Base-by-base conservation (phyloP, 106 monocot genomes). In the Dendrobium chrysotoxum region DNA sequence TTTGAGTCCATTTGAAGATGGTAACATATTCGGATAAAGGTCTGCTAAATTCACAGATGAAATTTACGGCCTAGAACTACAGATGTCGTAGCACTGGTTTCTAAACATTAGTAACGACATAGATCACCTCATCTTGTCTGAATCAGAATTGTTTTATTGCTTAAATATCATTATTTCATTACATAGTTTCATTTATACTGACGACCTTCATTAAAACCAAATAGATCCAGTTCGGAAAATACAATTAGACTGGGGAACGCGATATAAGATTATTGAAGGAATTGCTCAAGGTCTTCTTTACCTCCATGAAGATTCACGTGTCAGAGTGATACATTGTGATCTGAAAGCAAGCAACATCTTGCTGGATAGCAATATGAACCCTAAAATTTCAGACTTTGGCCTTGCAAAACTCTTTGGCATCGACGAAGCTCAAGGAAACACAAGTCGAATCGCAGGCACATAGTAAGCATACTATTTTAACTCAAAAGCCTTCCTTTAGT, bases 311-410 rank as follows among this genome's bases (percentile, higher is more conserved):
- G 81, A 81, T 5, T 64, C 75, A 35, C 75, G 71, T 7, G 26
- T 81, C 8, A 39, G 26, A 57, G 74, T 81, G 12, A 75, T 81
- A 54, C 81, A 81, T 57, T 54, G 81, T 10, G 75, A 81, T 25
- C 23, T 81, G 10, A 81, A 81, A 75, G 81, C 74, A 25, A 81
- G 81, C 75, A 81, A 81, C n/a, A 25, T 81, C 9, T 75, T 81
- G 57, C 64, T 81, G 8, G 81, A 81, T 31, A 53, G 42, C 40
- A 61, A 76, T 25, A 75, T 81, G 75, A 81, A 76, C 16, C 64
- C 81, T 7, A 76, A 81, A 65, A 76, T 81, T 20, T 75, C 81
- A 64, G 81, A 81, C 42, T 81, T 81, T 76, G 81, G 81, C 16
- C 26, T 65, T 5, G 81, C 81, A 25, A 75, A 42, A 28, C 64